A percentile compares a stretch with the other conserved stretches of the same genome.
These are phyloP conservation scores for Pseudogymnoascus destructans DNA, from an alignment of 2,329 filamentous ascomycete species.

Conservation along the genomic window DNA sequence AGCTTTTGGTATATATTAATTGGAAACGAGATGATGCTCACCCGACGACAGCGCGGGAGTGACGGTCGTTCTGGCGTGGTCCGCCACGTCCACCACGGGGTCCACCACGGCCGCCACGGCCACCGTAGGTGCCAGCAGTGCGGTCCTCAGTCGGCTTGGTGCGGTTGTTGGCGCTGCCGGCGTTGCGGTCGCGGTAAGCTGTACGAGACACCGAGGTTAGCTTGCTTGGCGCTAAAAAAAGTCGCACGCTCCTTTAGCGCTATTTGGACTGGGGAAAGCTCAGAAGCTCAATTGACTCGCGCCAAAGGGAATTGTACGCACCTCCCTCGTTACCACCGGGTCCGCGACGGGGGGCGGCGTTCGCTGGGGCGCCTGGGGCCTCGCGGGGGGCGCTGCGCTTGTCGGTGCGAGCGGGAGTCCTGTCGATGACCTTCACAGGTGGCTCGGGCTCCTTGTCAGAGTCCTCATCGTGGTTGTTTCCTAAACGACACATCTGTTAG, in stretches of 20 bases:
- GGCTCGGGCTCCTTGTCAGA: conserved; percentile 60
- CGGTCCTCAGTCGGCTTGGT: conserved; percentile 61
- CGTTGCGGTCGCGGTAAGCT: conserved; percentile 86
- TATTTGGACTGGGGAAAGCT: conserved; percentile 4
- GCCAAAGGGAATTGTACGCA: conserved; percentile 36
- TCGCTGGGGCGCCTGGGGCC: conserved; percentile 36
- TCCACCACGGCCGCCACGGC: conserved; percentile 35
- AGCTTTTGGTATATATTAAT: conserved; percentile 21
- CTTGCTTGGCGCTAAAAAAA: conserved; percentile 9
- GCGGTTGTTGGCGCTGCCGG: conserved; percentile 72
- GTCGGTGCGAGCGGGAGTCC: conserved; percentile 54
- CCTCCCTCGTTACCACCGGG: conserved; percentile 74
- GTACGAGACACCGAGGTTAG: conserved; percentile 15
- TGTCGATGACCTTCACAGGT: conserved; percentile 82
- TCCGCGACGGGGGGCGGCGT: conserved; percentile 34
- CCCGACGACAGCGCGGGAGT: conserved; percentile 26
- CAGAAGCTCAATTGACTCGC: conserved; percentile 13
- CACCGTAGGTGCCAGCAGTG: conserved; percentile 45
- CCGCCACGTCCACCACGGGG: conserved; percentile 15
- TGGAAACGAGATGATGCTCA: conserved; percentile 15
- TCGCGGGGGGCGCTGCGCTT: conserved; percentile 82
- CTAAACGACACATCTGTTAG: conserved; percentile 22
- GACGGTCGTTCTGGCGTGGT: conserved; percentile 24
- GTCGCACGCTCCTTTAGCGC: conserved; percentile 5
- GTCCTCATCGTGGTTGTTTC: conserved; percentile 51